Conservation (phyloP, 805 yeast species). For the Metschnikowia continentalis region DNA sequence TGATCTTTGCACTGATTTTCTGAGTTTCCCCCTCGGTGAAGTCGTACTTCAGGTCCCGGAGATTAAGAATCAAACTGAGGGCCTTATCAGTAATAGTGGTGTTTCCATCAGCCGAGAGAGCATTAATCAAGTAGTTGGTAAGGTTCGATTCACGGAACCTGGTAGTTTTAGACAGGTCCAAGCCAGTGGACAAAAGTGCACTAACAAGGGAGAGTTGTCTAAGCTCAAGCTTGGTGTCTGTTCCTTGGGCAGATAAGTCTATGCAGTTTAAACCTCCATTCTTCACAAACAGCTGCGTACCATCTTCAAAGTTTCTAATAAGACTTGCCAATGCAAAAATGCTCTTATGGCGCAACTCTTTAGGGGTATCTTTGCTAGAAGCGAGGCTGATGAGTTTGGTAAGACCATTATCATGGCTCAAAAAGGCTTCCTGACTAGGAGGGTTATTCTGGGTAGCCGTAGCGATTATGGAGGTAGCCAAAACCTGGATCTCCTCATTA, state of each 20-base stretch:
- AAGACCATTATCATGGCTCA: constrained; percentile 47
- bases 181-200: constrained; percentile 55
- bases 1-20: constrained; percentile 33
- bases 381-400: constrained; percentile 43
- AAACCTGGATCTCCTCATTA: constrained; percentile 42
- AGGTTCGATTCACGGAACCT: constrained; percentile 37
- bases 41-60: constrained; percentile 39
- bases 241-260: constrained; percentile 19
- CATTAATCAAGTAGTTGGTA: constrained; percentile 27
- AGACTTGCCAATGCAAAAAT: constrained; percentile 74
- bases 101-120: constrained; percentile 34
- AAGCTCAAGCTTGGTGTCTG: constrained; percentile 41
- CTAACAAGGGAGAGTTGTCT: constrained; percentile 55
- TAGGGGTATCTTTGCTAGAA: constrained; percentile 17
- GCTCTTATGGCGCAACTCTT: constrained; percentile 52
- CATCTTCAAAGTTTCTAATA: constrained; percentile 61
- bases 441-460: constrained; percentile 92
- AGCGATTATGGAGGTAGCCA: constrained; percentile 73
- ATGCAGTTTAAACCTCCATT: constrained; percentile 61
- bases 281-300: constrained; percentile 51
- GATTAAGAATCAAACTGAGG: constrained; percentile 45
- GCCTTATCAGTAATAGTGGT: constrained; percentile 55
- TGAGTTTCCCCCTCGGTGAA: constrained; percentile 44
- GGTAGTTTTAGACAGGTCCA: constrained; percentile 34
- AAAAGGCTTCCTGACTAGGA: constrained; percentile 64